Base-by-base conservation (phyloP, 306 rosid genomes). In the Glycine tomentella region DNA sequence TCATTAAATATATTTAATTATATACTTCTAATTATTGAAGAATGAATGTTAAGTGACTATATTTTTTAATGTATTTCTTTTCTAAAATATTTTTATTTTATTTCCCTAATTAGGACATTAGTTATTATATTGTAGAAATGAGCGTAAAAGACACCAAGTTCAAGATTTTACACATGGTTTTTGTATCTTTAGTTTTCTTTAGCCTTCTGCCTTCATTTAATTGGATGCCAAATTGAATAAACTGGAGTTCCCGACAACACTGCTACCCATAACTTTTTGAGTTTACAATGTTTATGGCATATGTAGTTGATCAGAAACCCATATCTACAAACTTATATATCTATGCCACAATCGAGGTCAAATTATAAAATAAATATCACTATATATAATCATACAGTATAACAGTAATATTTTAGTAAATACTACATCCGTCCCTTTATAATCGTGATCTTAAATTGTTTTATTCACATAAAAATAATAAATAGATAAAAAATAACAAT, bases 251-350 rank as follows among this genome's bases (percentile, higher is more conserved):
- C 69, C 74, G 61, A 63, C 33, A 77, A n/a, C 77, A 16, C 71
- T 78, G 78, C 11, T 50, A n/a, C 61, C 80, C 79, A n/a, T 51
- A 61, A 76, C 59, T 57, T 50, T 33, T 8, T 15, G 31, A 57
- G 14, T 20, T 34, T 48, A 9, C 20, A 69, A 46, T 55, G 46
- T 55, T 55, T n/a, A 8, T 53, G 75, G 16, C 67, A 67, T 20
- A 20, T 9, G 8, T 15, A 25, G 49, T 36, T 59, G 8, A 14
- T 63, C 53, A 70, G 52, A 48, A 6, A 16, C 10, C 31, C 61
- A n/a, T 42, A 10, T 64, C 38, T 31, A 20, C 48, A 55, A 40
- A n/a, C 69, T 3, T 3, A 15, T 6, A 15, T 48, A 48, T 49
- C 11, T 34, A 3, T 46, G 55, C 46, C 58, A 40, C 38, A 17